Percentiles rank a stretch among this genome's conserved stretches.
Evolutionary conservation across 1,139 yeast genomes (phyloP).

Genomic region (Arxiozyma slooffiae): DNA sequence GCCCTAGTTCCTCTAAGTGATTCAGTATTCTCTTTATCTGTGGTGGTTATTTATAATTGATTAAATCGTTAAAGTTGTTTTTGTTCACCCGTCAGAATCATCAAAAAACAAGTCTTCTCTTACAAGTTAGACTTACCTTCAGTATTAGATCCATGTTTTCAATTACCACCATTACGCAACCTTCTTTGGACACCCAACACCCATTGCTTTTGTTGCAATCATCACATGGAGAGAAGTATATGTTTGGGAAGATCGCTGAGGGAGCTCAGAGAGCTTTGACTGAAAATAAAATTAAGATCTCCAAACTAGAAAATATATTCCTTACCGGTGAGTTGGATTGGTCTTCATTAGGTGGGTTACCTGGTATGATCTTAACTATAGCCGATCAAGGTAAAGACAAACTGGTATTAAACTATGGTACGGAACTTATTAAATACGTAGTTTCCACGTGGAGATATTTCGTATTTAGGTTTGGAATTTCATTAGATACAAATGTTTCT

Average conservation of each 20-base stretch:
- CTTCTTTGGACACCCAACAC: slow-evolving; percentile 49
- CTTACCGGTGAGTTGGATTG: slow-evolving; percentile 67
- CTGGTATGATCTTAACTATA: slow-evolving; percentile 78
- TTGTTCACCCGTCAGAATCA: background rate
- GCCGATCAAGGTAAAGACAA: slow-evolving; percentile 65
- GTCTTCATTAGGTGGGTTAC: slow-evolving; percentile 76
- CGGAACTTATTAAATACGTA: slow-evolving; percentile 38
- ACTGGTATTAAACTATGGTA: slow-evolving; percentile 39
- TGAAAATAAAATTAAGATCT: slow-evolving; percentile 44
- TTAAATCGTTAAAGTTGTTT: background rate
- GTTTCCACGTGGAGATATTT: slow-evolving; percentile 80
- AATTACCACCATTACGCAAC: slow-evolving; percentile 39
- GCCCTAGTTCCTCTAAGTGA: no score
- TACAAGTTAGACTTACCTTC: background rate
- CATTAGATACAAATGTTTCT: slow-evolving; percentile 37
- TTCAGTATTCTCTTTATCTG: background rate
- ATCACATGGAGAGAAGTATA: slow-evolving; percentile 42
- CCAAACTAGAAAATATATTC: slow-evolving; percentile 55
- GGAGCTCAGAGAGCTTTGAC: slow-evolving; percentile 71
- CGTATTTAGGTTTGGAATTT: slow-evolving; percentile 73
- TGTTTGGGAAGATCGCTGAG: slow-evolving; percentile 76
- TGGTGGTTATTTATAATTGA: background rate
- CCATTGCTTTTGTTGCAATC: slow-evolving; percentile 50
- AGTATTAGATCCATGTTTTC: slow-evolving; percentile 28
- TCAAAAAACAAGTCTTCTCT: background rate